A percentile compares a stretch with the other conserved stretches of the same genome.
Conservation (phyloP, 192 early-diverging fungal genomes). For the Entomortierella parvispora region DNA sequence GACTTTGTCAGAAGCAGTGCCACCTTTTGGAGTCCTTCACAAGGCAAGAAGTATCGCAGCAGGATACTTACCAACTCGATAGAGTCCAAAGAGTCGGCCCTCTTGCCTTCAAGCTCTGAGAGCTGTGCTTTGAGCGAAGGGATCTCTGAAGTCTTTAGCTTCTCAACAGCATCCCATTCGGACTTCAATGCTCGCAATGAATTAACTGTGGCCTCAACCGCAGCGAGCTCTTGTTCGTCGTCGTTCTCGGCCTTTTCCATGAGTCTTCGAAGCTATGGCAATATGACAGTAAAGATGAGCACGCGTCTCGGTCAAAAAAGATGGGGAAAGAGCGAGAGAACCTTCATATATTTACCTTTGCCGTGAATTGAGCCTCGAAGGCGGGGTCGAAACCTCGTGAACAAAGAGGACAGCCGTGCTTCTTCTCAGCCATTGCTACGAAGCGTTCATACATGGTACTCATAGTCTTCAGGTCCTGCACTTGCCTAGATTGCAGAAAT, state of each 20-base stretch:
- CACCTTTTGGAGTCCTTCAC: too few relatives aligned
- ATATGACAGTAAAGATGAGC: background rate
- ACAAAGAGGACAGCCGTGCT: constrained; percentile 86
- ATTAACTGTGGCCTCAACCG: constrained; percentile 40
- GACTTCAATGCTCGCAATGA: constrained; percentile 54
- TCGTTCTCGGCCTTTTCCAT: constrained; percentile 51
- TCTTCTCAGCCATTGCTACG: constrained; percentile 68
- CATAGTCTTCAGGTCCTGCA: constrained; percentile 42
- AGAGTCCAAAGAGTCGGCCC: constrained; percentile 12
- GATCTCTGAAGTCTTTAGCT: constrained; percentile 58
- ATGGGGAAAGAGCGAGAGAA: too few relatives aligned
- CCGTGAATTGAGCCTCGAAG: constrained; percentile 56
- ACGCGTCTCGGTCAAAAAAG: too few relatives aligned
- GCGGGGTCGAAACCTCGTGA: constrained; percentile 72
- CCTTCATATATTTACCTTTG: constrained; percentile 33
- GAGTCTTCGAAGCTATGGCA: constrained; percentile 41
- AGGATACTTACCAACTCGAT: constrained; percentile 37
- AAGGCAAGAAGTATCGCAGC: background rate
- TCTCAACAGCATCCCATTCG: constrained; percentile 54
- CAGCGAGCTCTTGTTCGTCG: constrained; percentile 57
- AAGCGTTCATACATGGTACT: constrained; percentile 73
- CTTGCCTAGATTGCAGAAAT: too few relatives aligned
- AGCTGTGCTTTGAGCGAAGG: constrained; percentile 49
- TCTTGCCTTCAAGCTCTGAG: constrained; percentile 35
- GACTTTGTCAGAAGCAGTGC: background rate